Percentiles rank a stretch among this genome's conserved stretches.
Conservation (phyloP, 1,284 basidiomycete genomes). For the Tylopilus sp. region DNA sequence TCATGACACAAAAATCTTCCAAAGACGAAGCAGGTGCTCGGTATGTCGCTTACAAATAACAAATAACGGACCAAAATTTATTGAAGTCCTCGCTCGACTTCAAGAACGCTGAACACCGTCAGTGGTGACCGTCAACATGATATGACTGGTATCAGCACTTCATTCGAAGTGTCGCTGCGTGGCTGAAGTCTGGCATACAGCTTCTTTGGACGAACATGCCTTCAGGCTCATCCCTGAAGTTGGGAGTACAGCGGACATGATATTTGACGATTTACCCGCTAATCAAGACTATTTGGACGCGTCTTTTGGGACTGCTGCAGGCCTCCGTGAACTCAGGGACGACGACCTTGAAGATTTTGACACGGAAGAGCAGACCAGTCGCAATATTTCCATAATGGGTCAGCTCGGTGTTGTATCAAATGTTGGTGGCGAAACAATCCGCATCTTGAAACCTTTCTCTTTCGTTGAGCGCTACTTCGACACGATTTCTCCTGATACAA, state of each 20-base stretch:
- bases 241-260: conserved; percentile 80
- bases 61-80: not conserved
- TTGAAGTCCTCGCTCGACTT: conserved; percentile 12
- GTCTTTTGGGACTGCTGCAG: conserved; percentile 73
- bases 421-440: conserved; percentile 81
- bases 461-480: conserved; percentile 74
- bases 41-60: conserved; percentile 34
- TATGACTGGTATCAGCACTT: conserved; percentile 32
- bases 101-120: conserved; percentile 10
- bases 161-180: not conserved
- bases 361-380: conserved; percentile 38
- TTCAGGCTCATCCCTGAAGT: conserved; percentile 73
- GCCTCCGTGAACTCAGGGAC: conserved; percentile 65
- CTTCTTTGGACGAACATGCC: conserved; percentile 81
- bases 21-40: conserved; percentile 34
- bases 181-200: conserved; percentile 36
- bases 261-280: conserved; percentile 86
- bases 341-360: conserved; percentile 69
- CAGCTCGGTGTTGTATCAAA: conserved; percentile 54
- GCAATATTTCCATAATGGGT: conserved; percentile 22
- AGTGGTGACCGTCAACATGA: conserved; percentile 14
- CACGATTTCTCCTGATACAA: conserved; percentile 53
- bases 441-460: conserved; percentile 63
- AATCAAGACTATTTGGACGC: conserved; percentile 87
- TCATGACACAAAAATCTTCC: conserved; percentile 45